Conservation (phyloP, 2,329 filamentous ascomycete species). For the Phoma herbarum region DNA sequence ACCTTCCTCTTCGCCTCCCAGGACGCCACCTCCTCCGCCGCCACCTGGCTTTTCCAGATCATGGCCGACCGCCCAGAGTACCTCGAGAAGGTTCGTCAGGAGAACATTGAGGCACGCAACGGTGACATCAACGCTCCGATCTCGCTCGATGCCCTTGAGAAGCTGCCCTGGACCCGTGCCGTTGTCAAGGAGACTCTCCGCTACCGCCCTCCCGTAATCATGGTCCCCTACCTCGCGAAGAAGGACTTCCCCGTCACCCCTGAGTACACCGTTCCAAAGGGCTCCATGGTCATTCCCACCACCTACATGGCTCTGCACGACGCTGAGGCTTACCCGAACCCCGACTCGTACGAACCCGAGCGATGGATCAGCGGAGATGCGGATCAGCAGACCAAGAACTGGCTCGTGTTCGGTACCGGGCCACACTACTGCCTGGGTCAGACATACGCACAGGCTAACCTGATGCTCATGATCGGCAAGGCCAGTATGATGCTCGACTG, state of each 20-base stretch:
- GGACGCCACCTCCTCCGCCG: conserved; percentile 92
- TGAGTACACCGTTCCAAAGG: conserved; percentile 91
- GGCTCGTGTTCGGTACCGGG: conserved; percentile 92
- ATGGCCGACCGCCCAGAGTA: conserved; percentile 94
- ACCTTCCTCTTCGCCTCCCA: conserved; percentile 98
- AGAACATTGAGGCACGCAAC: conserved; percentile 80
- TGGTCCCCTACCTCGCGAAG: conserved; percentile 96
- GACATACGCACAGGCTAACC: conserved; percentile 86
- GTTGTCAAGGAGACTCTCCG: conserved; percentile 75
- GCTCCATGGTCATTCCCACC: conserved; percentile 93
- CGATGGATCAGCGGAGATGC: conserved; percentile 82
- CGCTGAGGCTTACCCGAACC: conserved; percentile 88
- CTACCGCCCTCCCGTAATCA: conserved; percentile 94
- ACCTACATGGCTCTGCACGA: conserved; percentile 92
- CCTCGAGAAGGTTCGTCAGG: conserved; percentile 87
- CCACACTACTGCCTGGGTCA: conserved; percentile 97
- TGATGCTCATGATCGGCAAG: conserved; percentile 90
- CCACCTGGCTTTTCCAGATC: conserved; percentile 94
- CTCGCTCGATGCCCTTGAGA: conserved; percentile 86
- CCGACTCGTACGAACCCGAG: conserved; percentile 70
- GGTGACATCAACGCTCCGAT: conserved; percentile 76
- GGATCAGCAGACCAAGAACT: conserved; percentile 94
- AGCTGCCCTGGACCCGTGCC: conserved; percentile 87
- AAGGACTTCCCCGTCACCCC: conserved; percentile 92
- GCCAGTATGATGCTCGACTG: conserved; percentile 87